Evolutionary conservation across 768 basidiomycete genomes (phyloP), one percentile per base, ranked within the genome.

Genomic region (Coprinopsis sp.): DNA sequence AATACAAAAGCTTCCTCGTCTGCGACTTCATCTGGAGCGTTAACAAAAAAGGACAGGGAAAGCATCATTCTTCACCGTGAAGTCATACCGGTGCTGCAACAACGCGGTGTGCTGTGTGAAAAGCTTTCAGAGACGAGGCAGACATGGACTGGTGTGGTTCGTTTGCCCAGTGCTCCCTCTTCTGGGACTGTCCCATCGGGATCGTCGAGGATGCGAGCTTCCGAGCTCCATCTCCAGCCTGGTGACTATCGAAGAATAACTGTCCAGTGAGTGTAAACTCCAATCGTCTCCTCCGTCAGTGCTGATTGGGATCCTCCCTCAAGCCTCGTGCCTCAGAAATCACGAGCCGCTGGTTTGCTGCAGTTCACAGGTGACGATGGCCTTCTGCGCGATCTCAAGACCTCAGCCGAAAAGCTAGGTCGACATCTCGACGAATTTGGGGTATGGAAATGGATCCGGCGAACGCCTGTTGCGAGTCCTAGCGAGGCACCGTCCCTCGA

Each of bases 401-500:
- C n/a, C 19, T n/a, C 16, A n/a, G 48, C 48, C 3, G 36, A 43
- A 19, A 8, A n/a, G 21, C 13, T 28, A 27, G 48, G 41, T 16
- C 43, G 36, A 42, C 33, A 28, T 14, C 24, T 49, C 1, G 34
- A 49, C 39, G 48, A 49, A 24, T 31, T 44, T 30, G 48, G 48
- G 3, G 16, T 49, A 24, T 49, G 48, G 48, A 49, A 38, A 29
- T 49, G 48, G 48, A 49, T n/a, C n/a, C n/a, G n/a, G n/a, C n/a
- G n/a, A n/a, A n/a, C n/a, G n/a, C n/a, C n/a, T n/a, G n/a, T n/a
- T n/a, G n/a, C n/a, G n/a, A n/a, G n/a, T n/a, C n/a, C n/a, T n/a
- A n/a, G n/a, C n/a, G n/a, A n/a, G n/a, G n/a, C n/a, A n/a, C n/a
- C n/a, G n/a, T n/a, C n/a, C n/a, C n/a, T n/a, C n/a, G n/a, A n/a